Base-by-base conservation (phyloP, 441 rosid genomes). In the Viola pubescens region DNA sequence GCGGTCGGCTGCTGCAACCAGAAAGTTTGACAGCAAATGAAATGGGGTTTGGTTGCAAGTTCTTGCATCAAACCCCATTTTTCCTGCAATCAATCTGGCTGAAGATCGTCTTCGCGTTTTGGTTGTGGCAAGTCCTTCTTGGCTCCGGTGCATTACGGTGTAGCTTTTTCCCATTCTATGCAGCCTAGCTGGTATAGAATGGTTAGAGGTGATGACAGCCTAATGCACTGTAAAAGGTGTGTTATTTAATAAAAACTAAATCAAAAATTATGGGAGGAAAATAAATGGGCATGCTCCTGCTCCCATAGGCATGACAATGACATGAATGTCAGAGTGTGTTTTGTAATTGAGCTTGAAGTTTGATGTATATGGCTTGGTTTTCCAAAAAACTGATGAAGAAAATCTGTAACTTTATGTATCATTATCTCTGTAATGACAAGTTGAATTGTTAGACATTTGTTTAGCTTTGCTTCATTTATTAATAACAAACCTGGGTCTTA, bases 81-180 rank as follows among this genome's bases (percentile, higher is more conserved):
- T 60, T 67, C 56, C 63, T 51, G 40, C 77, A 78, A 71, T 81
- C 91, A 65, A 69, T 64, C 46, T 68, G 73, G 55, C 34, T 47
- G 66, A 48, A 55, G 79, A 51, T 68, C 9, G 59, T 61, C 70
- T 68, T 56, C 39, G 13, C 71, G 63, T 58, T 68, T 76, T 68
- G 89, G 82, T 79, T 80, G 85, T 79, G 98, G 98, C 98, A 88
- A 88, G 52, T 86, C 98, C 87, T 88, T 84, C 92, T 91, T 91
- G 98, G 96, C 98, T 88, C 83, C 71, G 19, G 34, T 38, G 57
- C 64, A 26, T 63, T 54, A 52, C 70, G 80, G 82, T 56, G 58
- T n/a, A n/a, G 43, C 62, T 66, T 60, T 49, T 66, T 19, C 14
- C 61, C 70, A 56, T 63, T 53, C 62, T 56, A 14, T 12, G 56